Conservation (phyloP, 2,329 filamentous ascomycete genomes). For the Teratosphaeria zuluensis region DNA sequence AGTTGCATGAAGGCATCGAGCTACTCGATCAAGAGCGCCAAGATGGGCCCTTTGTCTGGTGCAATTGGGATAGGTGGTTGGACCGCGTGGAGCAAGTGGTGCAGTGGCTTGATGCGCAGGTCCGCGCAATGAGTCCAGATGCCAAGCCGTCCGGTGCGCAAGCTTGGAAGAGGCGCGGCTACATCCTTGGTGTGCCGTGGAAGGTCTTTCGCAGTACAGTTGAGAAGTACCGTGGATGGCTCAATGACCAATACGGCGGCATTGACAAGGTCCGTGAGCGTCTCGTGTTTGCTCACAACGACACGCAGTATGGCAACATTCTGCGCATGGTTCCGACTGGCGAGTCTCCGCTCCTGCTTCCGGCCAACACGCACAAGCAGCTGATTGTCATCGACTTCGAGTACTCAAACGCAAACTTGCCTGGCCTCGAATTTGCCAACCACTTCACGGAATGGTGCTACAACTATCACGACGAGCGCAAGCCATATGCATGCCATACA, state of each 20-base stretch:
- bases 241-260: slow-evolving; percentile 64
- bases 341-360: slow-evolving; percentile 77
- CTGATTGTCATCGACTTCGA: slow-evolving; percentile 97
- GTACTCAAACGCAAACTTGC: slow-evolving; percentile 81
- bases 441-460: slow-evolving; percentile 98
- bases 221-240: slow-evolving; percentile 64
- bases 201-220: slow-evolving; percentile 63
- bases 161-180: slow-evolving; percentile 61
- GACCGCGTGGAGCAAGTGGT: slow-evolving; percentile 53
- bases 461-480: slow-evolving; percentile 74
- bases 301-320: slow-evolving; percentile 98
- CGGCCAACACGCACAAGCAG: slow-evolving; percentile 90
- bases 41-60: slow-evolving; percentile 73
- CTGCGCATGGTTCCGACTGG: slow-evolving; percentile 61
- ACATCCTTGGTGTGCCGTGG: slow-evolving; percentile 81
- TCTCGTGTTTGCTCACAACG: slow-evolving; percentile 93
- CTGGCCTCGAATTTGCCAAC: slow-evolving; percentile 88
- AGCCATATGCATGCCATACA: slow-evolving; percentile 55
- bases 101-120: slow-evolving; percentile 51
- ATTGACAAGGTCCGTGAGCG: slow-evolving; percentile 56
- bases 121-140: slow-evolving; percentile 37
- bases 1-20: slow-evolving; percentile 88
- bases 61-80: slow-evolving; percentile 92
- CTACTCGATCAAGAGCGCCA: slow-evolving; percentile 68
- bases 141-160: slow-evolving; percentile 34